Conservation (phyloP, 345 rosid species). For the Physaria fendleri region DNA sequence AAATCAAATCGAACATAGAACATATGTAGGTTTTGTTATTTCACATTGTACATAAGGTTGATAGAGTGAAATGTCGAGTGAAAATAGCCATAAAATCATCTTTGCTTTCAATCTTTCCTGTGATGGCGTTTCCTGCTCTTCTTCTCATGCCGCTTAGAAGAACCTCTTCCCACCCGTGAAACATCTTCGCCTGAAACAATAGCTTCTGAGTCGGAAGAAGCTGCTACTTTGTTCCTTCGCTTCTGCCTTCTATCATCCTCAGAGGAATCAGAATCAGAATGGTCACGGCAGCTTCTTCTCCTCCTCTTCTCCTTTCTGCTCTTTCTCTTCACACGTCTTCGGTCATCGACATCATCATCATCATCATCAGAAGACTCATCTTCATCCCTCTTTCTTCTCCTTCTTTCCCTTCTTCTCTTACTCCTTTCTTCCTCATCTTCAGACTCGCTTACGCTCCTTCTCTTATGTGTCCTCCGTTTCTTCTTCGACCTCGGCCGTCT, state of each 20-base stretch:
- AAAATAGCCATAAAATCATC: background rate
- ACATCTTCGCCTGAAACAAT: slow-evolving; percentile 34
- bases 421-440: slow-evolving; percentile 50
- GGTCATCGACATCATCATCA: too few relatives aligned
- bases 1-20: background rate
- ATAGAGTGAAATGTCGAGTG: background rate
- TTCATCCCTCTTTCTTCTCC: slow-evolving; percentile 41
- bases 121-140: slow-evolving; percentile 49
- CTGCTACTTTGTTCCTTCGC: slow-evolving; percentile 49
- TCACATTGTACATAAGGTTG: slow-evolving; percentile 1
- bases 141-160: slow-evolving; percentile 48
- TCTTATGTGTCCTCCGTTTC: slow-evolving; percentile 35
- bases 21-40: background rate
- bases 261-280: slow-evolving; percentile 17
- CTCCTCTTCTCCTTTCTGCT: slow-evolving; percentile 60
- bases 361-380: slow-evolving; percentile 28
- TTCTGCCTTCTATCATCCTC: slow-evolving; percentile 33
- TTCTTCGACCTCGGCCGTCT: slow-evolving; percentile 67
- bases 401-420: slow-evolving; percentile 45
- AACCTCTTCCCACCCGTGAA: slow-evolving; percentile 51
- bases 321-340: slow-evolving; percentile 34
- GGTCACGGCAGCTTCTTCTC: slow-evolving; percentile 38
- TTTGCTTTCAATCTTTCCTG: slow-evolving; percentile 20
- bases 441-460: slow-evolving; percentile 47
- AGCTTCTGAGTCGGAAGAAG: slow-evolving; percentile 43